phyloP scores from a whole-genome alignment of 164 flowering plant genomes.

The Houttuynia cordata region DNA sequence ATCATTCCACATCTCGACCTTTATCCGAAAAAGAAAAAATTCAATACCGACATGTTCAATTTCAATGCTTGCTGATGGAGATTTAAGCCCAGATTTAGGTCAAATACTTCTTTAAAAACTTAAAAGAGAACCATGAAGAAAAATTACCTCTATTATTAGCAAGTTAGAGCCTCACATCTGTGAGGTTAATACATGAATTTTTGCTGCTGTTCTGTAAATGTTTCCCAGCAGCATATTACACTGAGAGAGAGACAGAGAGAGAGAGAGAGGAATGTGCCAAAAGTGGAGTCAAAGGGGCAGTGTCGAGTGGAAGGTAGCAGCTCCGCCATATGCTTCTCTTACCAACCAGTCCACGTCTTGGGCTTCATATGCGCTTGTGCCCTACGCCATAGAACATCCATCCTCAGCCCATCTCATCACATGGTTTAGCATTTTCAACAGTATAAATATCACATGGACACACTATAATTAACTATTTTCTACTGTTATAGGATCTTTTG shows the following conservation, averaged over 20 bases:
- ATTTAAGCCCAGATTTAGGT: too few relatives aligned
- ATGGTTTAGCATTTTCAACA: neutral
- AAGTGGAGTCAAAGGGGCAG: slow-evolving; percentile 24
- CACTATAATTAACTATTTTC: neutral
- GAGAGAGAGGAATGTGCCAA: slow-evolving; percentile 13
- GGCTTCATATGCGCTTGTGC: slow-evolving; percentile 30
- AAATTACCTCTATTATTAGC: neutral
- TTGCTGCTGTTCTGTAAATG: too few relatives aligned
- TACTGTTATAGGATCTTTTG: neutral
- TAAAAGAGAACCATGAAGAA: neutral
- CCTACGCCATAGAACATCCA: slow-evolving; percentile 28
- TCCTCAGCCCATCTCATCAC: neutral
- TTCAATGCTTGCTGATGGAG: neutral
- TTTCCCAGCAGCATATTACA: neutral
- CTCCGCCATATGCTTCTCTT: slow-evolving; percentile 44
- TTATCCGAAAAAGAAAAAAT: too few relatives aligned
- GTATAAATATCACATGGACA: neutral
- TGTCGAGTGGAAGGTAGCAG: slow-evolving; percentile 22
- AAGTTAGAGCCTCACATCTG: neutral
- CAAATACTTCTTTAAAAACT: too few relatives aligned
- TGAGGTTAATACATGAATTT: neutral
- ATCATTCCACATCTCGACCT: neutral
- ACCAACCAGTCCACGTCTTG: slow-evolving; percentile 28
- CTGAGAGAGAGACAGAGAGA: slow-evolving; percentile 4
- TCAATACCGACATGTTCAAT: too few relatives aligned